Conservation (phyloP, 257 asterid species). For the Apocynum venetum region DNA sequence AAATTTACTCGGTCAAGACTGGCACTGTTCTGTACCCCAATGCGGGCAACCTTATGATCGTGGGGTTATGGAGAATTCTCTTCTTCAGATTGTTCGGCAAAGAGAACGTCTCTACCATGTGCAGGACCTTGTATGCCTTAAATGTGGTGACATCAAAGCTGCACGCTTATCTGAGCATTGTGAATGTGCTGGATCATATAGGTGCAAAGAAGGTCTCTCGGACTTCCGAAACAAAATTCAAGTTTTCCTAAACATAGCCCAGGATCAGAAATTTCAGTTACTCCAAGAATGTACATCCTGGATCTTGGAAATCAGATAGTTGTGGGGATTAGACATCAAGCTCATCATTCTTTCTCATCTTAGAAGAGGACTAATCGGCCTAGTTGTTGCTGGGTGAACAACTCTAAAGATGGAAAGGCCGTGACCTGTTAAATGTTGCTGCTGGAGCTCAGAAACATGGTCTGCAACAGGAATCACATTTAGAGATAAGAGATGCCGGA, state of each 20-base stretch:
- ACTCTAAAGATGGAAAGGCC: background rate
- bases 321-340: background rate
- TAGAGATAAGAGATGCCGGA: background rate
- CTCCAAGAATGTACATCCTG: conserved; percentile 75
- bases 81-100: conserved; percentile 76
- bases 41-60: conserved; percentile 90
- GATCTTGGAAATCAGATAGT: conserved; percentile 48
- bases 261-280: conserved; percentile 66
- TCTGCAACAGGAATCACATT: background rate
- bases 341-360: background rate
- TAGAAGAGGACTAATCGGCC: background rate
- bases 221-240: conserved; percentile 69
- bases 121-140: conserved; percentile 87
- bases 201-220: conserved; percentile 61
- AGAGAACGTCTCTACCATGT: conserved; percentile 86
- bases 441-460: background rate
- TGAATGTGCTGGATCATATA: conserved; percentile 77
- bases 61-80: conserved; percentile 76
- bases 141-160: conserved; percentile 84
- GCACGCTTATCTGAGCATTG: conserved; percentile 84
- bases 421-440: background rate
- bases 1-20: conserved; percentile 55
- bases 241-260: conserved; percentile 54
- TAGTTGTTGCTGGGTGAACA: background rate
- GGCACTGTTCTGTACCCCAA: conserved; percentile 73